Conservation (phyloP, 2,329 filamentous ascomycete genomes). For the Didymosphaeria variabile region DNA sequence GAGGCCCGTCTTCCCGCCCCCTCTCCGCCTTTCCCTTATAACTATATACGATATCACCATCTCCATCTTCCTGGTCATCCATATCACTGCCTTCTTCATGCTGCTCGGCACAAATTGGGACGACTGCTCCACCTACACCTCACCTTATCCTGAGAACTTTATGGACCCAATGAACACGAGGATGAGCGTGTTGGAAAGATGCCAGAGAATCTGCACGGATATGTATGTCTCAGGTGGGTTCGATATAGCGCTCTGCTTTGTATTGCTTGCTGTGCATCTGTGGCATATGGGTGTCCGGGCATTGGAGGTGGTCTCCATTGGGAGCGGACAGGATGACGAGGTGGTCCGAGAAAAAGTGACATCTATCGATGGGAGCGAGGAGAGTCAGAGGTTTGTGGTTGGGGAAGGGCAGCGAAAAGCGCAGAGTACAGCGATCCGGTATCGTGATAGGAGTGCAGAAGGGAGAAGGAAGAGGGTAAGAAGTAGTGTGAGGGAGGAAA, state of each 20-base stretch:
- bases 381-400: background rate
- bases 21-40: slow-evolving; percentile 8
- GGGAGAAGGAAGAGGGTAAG: background rate
- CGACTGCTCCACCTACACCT: slow-evolving; percentile 14
- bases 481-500: background rate
- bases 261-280: slow-evolving; percentile 8
- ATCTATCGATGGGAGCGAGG: background rate
- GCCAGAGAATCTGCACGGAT: slow-evolving; percentile 18
- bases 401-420: background rate
- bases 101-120: slow-evolving; percentile 15
- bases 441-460: slow-evolving; percentile 1
- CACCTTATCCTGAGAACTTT: background rate
- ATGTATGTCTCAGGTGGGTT: slow-evolving; percentile 18
- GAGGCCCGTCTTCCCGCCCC: slow-evolving; percentile 8
- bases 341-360: background rate
- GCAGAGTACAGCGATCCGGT: background rate
- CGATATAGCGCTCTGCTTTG: slow-evolving; percentile 4
- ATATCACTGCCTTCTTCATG: slow-evolving; percentile 22
- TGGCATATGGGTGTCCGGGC: slow-evolving; percentile 6
- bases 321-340: background rate
- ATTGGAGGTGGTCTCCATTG: background rate
- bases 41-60: slow-evolving; percentile 19
- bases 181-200: slow-evolving; percentile 13
- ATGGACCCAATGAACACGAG: background rate
- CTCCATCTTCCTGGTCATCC: slow-evolving; percentile 16